phyloP scores from a whole-genome alignment of 257 asterid genomes.

The Solanum pinnatisectum region DNA sequence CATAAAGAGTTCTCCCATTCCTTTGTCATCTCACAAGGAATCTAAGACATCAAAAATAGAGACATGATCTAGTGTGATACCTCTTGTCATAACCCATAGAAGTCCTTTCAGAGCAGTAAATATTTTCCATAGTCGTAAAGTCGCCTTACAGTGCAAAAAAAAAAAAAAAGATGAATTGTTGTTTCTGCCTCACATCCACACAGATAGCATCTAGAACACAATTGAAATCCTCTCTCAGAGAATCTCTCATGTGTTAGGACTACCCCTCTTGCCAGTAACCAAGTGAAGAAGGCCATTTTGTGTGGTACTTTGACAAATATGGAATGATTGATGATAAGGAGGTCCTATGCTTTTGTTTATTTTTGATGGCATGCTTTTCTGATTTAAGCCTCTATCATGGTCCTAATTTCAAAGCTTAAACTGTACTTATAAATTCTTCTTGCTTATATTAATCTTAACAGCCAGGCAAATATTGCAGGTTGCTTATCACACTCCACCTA shows the following conservation, averaged over 20 bases:
- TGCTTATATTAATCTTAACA: not conserved
- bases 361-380: not conserved
- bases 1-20: not conserved
- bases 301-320: not conserved
- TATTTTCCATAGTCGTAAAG: not conserved
- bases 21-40: not conserved
- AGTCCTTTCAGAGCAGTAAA: not conserved
- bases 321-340: not conserved
- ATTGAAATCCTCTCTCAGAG: not conserved
- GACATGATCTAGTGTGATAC: not conserved
- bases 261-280: not conserved
- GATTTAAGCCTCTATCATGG: not conserved
- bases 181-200: not conserved
- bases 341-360: not conserved
- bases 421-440: not conserved
- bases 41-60: not conserved
- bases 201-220: not conserved
- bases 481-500: conserved; percentile 87
- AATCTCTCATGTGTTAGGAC: not conserved
- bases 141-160: not conserved
- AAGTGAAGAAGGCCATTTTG: not conserved
- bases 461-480: conserved; percentile 37
- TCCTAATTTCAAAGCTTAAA: not conserved
- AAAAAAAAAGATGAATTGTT: not conserved
- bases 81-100: not conserved